Evolutionary conservation across 441 rosid genomes (phyloP), one percentile per base, ranked within the genome.

Genomic region (Pelargonium cotyledonis): DNA sequence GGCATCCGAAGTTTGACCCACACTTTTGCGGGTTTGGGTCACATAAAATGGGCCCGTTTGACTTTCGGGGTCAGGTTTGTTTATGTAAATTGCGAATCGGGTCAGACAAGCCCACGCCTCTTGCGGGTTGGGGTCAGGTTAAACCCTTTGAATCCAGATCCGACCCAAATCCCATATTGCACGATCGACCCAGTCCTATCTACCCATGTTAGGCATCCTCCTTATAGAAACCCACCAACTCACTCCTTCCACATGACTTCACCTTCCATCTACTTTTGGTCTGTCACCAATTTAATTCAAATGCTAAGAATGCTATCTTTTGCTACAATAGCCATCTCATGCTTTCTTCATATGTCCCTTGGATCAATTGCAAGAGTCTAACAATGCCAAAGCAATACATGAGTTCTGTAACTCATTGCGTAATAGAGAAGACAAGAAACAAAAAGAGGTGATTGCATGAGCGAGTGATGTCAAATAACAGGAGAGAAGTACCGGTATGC

Each of bases 401-500:
- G 3, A 18, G 11, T 9, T 16, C 61, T 55, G 61, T 2, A 55
- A 8, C 26, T 55, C 61, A 55, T 18, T 55, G 61, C 26, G 8
- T 55, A 55, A 55, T 26, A 18, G 0, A 3, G 26, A 23, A 16
- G 18, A 5, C 40, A 55, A 16, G 8, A 55, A 55, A 55, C 61
- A 1, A 19, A 55, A 55, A 0, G 26, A 16, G 26, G 9, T 8
- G 23, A 6, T 11, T 18, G 26, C 12, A 1, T 16, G 11, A 21
- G 2, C 4, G 1, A 47, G 66, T 3, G 38, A 73, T 29, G 18
- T 65, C 47, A 16, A 47, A 65, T 63, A 62, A 60, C 10, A 69
- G 70, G 19, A 14, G 62, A 68, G 65, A 67, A 78, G 70, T 41
- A 89, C 96, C 98, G 0, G 91, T 89, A 79, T 93, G 98, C 72